Evolutionary conservation across 495 filamentous ascomycete genomes (phyloP), one percentile per base, ranked within the genome.

Genomic region (Mycothermus thermophilus): DNA sequence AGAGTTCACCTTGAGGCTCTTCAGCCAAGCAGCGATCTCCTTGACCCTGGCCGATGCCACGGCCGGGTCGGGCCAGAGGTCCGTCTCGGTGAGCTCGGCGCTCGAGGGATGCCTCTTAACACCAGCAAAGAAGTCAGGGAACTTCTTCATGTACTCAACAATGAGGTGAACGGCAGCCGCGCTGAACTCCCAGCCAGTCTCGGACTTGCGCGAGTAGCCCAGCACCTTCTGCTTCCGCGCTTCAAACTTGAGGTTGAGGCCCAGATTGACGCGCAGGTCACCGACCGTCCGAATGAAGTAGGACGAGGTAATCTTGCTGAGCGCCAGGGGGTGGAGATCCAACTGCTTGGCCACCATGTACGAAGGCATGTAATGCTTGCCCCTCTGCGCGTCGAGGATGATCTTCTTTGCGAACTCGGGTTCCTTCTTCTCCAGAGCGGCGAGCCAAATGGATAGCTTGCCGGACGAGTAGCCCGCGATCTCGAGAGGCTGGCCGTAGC

Each of bases 161-260:
- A 99, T 66, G 38, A 99, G 59, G 4, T 74, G 65, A 29, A 93
- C 64, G 7, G 92, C 84, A 46, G 87, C 84, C 35, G 72, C 66
- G 48, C 84, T 93, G 50, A 90, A 96, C 57, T 96, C 92, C 92
- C 92, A 99, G 7, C 92, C 92, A 10, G 69, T 77, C 9, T 74
- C 66, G 12, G 74, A 75, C 31, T 82, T 81, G 40, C 85, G 83
- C 12, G 88, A 93, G 53, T 95, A 99, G 4, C 92, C 92, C 11
- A 96, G 66, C 4, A 99, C 92, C 57, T 99, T 99, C 36, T 84
- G 73, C 59, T 95, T 92, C 58, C 77, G 84, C 0, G 78, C 79
- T 54, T 99, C 88, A 37, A 96, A 96, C 52, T 99, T 99, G 39
- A 99, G 64, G 50, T 96, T 99, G 26, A 99, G 65, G 7, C 92